Evolutionary conservation across 805 yeast genomes (phyloP), one percentile per base, ranked within the genome.

Genomic region (Wickerhamomyces canadensis): DNA sequence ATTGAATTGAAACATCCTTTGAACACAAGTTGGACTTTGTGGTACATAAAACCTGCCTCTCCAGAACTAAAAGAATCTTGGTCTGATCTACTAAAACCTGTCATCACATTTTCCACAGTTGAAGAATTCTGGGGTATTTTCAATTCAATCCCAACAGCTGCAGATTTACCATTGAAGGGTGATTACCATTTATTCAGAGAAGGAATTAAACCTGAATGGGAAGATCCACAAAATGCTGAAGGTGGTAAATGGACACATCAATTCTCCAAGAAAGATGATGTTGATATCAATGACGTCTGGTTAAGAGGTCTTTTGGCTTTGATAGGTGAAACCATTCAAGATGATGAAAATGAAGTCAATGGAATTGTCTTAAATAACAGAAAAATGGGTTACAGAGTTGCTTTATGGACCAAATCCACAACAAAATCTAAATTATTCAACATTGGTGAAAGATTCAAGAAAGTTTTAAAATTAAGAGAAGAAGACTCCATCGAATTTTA

Each of bases 121-220:
- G 98, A 93, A 70, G 97, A 91, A 64, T 93, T 93, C 70, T 93
- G 98, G 98, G 98, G 98, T 19, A 83, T 91, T 49, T 84, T 78
- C 72, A 89, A 93, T 65, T 84, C 94, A 30, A 81, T 93, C 52
- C 98, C 98, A 49, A 79, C 78, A 53, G 96, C 95, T 35, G 77
- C 78, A 45, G 96, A 88, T 59, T 74, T 93, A 59, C 98, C 98
- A 52, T 58, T 82, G 55, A 85, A 81, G 64, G 84, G 96, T 11
- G 98, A 93, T 66, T 91, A 91, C 68, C 95, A 93, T 62, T 77
- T 91, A 57, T 93, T 93, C 73, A 84, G 91, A 68, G 84, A 83
- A 60, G 95, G 88, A 41, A 79, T 93, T 55, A 83, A 86, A 64
- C 98, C 98, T 39, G 98, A 93, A 73, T 93, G 98, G 98, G 98